phyloP scores from a whole-genome alignment of 208 protist species.

The Acanthamoeba lugdunensis region DNA sequence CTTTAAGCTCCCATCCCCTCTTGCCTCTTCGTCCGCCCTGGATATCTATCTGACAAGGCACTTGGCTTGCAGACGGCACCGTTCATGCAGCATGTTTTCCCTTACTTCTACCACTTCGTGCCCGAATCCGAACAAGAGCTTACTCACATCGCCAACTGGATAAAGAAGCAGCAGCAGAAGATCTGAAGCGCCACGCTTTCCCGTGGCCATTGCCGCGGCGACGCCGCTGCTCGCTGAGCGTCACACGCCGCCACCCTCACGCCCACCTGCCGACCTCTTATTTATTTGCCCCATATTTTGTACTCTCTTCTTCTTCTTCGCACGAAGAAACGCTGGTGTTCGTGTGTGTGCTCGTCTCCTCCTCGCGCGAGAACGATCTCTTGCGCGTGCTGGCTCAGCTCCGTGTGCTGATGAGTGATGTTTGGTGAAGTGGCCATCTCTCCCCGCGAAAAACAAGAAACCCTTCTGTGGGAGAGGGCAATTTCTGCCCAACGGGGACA shows the following conservation, averaged over 20 bases:
- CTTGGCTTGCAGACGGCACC: neutral
- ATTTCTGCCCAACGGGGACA: neutral
- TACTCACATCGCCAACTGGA: neutral
- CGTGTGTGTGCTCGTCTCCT: neutral
- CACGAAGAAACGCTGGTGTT: neutral
- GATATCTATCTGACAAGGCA: neutral
- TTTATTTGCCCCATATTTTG: neutral
- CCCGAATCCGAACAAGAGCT: constrained; percentile 19
- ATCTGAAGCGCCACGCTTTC: neutral
- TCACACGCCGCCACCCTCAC: neutral
- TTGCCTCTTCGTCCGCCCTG: neutral
- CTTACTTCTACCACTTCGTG: constrained; percentile 12
- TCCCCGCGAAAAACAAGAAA: neutral
- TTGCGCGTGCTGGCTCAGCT: no score
- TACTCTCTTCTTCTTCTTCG: neutral
- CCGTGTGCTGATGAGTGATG: neutral
- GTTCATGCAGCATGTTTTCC: constrained; percentile 65
- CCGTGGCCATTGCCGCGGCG: neutral
- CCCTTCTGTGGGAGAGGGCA: neutral
- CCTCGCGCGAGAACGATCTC: neutral
- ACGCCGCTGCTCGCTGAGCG: neutral
- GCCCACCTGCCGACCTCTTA: neutral
- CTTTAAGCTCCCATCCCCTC: neutral
- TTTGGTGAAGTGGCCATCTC: neutral
- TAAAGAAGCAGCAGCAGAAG: constrained; percentile 51